These are phyloP conservation scores for Ammopiptanthus mongolicus DNA, from an alignment of 306 rosid genomes.

Conservation along the genomic window DNA sequence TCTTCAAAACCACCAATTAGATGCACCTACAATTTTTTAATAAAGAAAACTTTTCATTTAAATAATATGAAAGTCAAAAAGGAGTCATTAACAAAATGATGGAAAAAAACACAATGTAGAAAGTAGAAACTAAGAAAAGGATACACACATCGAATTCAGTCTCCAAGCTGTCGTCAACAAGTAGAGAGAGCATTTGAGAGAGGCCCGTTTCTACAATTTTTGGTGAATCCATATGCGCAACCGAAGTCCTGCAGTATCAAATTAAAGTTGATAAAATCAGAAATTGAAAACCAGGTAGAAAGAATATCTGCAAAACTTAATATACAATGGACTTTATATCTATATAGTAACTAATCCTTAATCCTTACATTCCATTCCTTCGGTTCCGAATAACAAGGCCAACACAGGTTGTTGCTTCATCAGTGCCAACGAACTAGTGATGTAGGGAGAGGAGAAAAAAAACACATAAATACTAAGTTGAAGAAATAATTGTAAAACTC, in stretches of 20 bases:
- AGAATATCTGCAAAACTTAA: neutral
- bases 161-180: slow-evolving; percentile 38
- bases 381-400: slow-evolving; percentile 69
- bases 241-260: slow-evolving; percentile 51
- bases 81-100: neutral
- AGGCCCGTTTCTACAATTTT: slow-evolving; percentile 63
- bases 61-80: neutral
- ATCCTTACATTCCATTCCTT: slow-evolving; percentile 68
- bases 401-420: slow-evolving; percentile 95
- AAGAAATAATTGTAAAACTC: neutral
- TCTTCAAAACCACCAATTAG: slow-evolving; percentile 87
- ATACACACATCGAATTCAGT: slow-evolving; percentile 54
- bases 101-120: neutral
- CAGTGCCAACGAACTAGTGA: slow-evolving; percentile 80
- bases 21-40: slow-evolving; percentile 60
- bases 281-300: neutral
- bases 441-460: neutral
- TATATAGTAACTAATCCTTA: neutral
- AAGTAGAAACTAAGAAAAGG: slow-evolving; percentile 17
- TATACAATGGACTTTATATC: neutral
- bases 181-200: slow-evolving; percentile 63
- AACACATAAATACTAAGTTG: neutral
- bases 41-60: slow-evolving; percentile 9
- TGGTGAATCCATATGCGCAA: slow-evolving; percentile 88
- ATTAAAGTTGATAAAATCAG: neutral